These are phyloP conservation scores for Polyporus tsugae DNA, from an alignment of 1,284 basidiomycete species.

Conservation along the genomic window DNA sequence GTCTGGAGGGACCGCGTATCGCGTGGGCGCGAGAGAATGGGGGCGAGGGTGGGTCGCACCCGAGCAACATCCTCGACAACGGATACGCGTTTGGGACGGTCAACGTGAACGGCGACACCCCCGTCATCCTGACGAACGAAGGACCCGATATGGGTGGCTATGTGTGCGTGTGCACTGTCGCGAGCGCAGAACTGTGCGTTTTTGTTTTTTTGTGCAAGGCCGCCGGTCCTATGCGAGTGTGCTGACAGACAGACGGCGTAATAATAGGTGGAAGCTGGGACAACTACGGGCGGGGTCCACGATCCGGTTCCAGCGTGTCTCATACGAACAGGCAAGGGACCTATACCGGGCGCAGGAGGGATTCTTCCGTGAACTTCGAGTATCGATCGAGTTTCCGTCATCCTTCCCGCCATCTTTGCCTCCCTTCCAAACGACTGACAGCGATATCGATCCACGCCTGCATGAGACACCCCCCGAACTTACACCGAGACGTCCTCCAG, in stretches of 20 bases:
- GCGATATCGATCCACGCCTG: slow-evolving; percentile 45
- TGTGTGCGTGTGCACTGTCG: slow-evolving; percentile 61
- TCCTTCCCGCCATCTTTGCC: background rate
- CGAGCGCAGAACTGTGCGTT: slow-evolving; percentile 58
- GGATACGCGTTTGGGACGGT: slow-evolving; percentile 69
- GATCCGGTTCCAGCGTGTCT: slow-evolving; percentile 57
- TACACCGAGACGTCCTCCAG: slow-evolving; percentile 36
- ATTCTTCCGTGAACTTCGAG: slow-evolving; percentile 17
- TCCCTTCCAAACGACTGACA: slow-evolving; percentile 15
- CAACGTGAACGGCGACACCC: slow-evolving; percentile 78
- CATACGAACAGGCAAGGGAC: slow-evolving; percentile 46
- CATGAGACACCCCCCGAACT: slow-evolving; percentile 37
- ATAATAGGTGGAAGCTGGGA: slow-evolving; percentile 68
- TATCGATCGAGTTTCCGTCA: background rate
- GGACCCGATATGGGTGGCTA: slow-evolving; percentile 75
- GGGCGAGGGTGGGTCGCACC: slow-evolving; percentile 78
- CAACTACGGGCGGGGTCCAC: slow-evolving; percentile 63
- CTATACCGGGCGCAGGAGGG: slow-evolving; percentile 11
- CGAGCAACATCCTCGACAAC: slow-evolving; percentile 76
- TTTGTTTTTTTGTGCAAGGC: background rate
- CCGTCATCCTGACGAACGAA: slow-evolving; percentile 71
- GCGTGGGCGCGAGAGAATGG: slow-evolving; percentile 68
- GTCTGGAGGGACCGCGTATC: slow-evolving; percentile 56
- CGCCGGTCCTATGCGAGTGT: background rate
- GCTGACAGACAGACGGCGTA: background rate